These are phyloP conservation scores for Solanum chiquidenum DNA, from an alignment of 257 asterid genomes.

Conservation along the genomic window DNA sequence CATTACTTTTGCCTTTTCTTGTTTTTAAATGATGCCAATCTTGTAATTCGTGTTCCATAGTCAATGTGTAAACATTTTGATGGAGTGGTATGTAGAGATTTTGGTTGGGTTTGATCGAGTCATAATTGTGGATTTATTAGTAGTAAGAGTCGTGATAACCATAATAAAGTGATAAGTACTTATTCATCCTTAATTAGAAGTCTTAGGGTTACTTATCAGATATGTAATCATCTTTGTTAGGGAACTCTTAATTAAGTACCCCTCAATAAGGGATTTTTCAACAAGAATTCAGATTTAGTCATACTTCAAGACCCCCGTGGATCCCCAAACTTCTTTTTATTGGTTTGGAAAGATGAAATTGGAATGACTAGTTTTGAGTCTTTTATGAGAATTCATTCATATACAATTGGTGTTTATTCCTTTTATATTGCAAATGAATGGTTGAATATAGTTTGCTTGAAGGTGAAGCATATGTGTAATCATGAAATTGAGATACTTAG, in stretches of 20 bases:
- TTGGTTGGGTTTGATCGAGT: too few relatives aligned
- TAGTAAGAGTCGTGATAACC: too few relatives aligned
- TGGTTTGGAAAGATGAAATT: not conserved
- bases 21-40: constrained; percentile 1
- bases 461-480: not conserved
- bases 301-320: rapidly evolving
- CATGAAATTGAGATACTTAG: not conserved
- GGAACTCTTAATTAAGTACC: not conserved
- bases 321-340: not conserved
- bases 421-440: not conserved
- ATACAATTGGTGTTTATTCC: not conserved
- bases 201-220: rapidly evolving
- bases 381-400: not conserved
- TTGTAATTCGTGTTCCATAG: constrained; percentile 3
- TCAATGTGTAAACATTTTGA: not conserved
- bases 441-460: constrained; percentile 6
- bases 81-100: not conserved
- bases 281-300: not conserved
- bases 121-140: too few relatives aligned
- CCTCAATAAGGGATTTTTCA: not conserved
- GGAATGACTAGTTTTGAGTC: not conserved
- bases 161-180: not conserved
- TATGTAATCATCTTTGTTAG: not conserved
- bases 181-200: not conserved
- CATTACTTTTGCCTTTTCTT: not conserved